Conservation (phyloP, 495 filamentous ascomycete genomes). For the Articulospora tetracladia region DNA sequence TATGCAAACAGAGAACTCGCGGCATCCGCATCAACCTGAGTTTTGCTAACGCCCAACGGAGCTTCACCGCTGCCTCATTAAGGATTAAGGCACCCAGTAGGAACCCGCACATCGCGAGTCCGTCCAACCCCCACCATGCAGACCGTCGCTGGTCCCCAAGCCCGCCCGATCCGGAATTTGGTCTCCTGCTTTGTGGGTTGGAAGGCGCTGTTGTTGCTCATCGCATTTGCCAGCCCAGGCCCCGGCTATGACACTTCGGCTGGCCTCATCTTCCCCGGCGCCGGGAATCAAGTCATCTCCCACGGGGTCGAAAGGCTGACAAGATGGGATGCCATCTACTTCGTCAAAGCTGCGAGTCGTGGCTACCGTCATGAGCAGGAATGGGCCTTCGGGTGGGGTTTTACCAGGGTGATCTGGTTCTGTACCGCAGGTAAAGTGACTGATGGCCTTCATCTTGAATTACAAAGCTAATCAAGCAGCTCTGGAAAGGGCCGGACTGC, state of each 20-base stretch:
- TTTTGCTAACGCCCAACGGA: too few species aligned
- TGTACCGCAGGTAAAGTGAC: conserved; percentile 12
- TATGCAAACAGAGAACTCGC: background rate
- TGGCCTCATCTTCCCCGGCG: conserved; percentile 54
- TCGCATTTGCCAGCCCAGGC: conserved; percentile 62
- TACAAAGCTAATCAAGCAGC: background rate
- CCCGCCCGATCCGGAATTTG: conserved; percentile 18
- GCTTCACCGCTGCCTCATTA: conserved; percentile 4
- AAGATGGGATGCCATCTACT: conserved; percentile 94
- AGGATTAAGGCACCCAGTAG: too few species aligned
- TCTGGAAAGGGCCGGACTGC: conserved; percentile 6
- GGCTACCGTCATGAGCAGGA: conserved; percentile 91
- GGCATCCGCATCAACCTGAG: background rate
- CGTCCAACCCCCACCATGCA: conserved; percentile 16
- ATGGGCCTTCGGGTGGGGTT: conserved; percentile 77
- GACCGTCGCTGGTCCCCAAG: conserved; percentile 2
- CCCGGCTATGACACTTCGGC: conserved; percentile 89
- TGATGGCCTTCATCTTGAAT: background rate
- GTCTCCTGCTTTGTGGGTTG: conserved; percentile 47
- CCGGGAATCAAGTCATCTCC: conserved; percentile 56
- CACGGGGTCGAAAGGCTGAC: conserved; percentile 49
- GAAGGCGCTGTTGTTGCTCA: conserved; percentile 68
- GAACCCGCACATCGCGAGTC: too few species aligned
- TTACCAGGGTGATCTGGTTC: conserved; percentile 15
- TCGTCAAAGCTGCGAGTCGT: conserved; percentile 58